Conservation (phyloP, 805 yeast genomes). For the Pichia gijzeniarum region DNA sequence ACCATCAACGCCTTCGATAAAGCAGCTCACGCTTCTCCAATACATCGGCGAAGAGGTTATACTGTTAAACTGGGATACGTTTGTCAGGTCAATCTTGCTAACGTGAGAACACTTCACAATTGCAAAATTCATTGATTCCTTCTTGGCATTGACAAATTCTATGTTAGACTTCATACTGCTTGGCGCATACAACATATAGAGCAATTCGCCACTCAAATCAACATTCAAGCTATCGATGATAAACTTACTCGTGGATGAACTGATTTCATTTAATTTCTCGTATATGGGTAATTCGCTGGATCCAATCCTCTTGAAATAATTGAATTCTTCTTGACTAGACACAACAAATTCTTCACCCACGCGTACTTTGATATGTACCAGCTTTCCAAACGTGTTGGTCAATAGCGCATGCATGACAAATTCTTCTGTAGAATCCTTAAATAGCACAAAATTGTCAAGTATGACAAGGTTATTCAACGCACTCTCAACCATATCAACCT, state of each 20-base stretch:
- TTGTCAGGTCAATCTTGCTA: background rate
- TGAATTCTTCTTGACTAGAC: background rate
- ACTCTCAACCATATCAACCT: background rate
- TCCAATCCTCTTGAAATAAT: conserved; percentile 11
- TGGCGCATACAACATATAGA: conserved; percentile 1
- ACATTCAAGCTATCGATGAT: conserved; percentile 5
- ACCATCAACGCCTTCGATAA: background rate
- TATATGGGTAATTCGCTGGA: conserved; percentile 13
- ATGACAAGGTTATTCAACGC: conserved; percentile 1
- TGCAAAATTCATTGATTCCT: conserved; percentile 6
- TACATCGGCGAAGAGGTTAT: conserved; percentile 12
- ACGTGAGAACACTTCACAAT: background rate
- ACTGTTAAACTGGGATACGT: conserved; percentile 8
- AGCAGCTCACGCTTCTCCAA: conserved; percentile 4
- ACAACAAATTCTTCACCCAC: background rate
- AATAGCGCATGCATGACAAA: conserved; percentile 5
- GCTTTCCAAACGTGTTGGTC: conserved; percentile 11
- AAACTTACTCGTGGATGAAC: background rate
- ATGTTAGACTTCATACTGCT: conserved; percentile 1
- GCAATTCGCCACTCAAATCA: conserved; percentile 6
- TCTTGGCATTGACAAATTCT: conserved; percentile 3
- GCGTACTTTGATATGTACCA: conserved; percentile 8
- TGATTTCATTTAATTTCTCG: conserved; percentile 12
- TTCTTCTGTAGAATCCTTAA: background rate
- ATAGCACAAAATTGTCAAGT: conserved; percentile 9